phyloP scores from a whole-genome alignment of 2,329 filamentous ascomycete genomes.

The Pseudocercospora macadamiae region DNA sequence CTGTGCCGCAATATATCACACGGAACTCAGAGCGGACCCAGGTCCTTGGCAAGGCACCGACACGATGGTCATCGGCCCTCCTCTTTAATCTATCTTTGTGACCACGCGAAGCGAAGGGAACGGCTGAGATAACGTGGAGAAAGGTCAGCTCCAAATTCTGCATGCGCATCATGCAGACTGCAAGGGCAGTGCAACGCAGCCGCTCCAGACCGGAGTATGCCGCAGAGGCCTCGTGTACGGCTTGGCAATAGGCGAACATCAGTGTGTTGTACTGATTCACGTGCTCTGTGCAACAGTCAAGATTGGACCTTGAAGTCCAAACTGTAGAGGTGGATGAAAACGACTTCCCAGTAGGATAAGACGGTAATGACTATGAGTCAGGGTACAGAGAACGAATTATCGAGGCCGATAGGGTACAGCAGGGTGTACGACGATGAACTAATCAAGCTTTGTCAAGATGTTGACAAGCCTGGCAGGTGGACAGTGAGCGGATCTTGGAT shows the following conservation, averaged over 20 bases:
- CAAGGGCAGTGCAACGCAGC: background rate
- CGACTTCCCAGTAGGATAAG: no score
- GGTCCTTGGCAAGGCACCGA: background rate
- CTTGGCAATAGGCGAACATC: background rate
- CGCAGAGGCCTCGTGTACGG: background rate
- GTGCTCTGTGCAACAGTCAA: no score
- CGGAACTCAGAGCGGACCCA: background rate
- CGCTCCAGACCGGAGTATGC: background rate
- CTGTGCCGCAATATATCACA: background rate
- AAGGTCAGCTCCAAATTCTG: background rate
- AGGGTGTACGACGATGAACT: no score
- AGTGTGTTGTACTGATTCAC: no score
- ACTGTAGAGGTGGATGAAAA: no score
- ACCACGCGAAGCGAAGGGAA: background rate
- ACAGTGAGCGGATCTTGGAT: no score
- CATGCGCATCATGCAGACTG: background rate
- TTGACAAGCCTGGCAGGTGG: no score
- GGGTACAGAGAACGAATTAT: no score
- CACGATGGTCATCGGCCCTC: background rate
- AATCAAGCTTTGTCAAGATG: no score
- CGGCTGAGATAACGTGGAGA: background rate
- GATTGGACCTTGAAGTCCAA: no score
- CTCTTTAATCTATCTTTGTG: background rate
- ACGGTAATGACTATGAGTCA: no score
- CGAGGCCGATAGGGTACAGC: no score